These are phyloP conservation scores for Diaporthe eres DNA, from an alignment of 2,329 filamentous ascomycete genomes.

Conservation along the genomic window DNA sequence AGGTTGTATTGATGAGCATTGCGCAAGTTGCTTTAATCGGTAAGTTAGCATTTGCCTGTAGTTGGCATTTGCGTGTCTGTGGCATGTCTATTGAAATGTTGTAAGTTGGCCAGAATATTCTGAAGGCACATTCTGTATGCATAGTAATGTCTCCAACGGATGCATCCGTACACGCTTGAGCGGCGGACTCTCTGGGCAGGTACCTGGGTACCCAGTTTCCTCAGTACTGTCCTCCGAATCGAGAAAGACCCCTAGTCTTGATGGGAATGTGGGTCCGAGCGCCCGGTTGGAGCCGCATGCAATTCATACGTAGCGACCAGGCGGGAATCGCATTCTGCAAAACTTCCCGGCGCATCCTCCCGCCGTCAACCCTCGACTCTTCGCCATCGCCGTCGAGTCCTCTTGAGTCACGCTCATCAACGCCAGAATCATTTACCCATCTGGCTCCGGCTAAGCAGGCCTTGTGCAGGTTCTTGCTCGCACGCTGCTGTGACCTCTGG, in stretches of 20 bases:
- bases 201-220: not conserved
- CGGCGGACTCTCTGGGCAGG: not conserved
- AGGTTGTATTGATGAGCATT: not conserved
- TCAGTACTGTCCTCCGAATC: not conserved
- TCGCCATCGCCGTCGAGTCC: slow-evolving; percentile 33
- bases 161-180: not conserved
- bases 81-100: not conserved
- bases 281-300: slow-evolving; percentile 23
- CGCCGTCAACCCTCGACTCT: not conserved
- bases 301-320: slow-evolving; percentile 6
- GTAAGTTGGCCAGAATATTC: not conserved
- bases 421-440: not conserved
- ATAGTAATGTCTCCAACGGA: not conserved
- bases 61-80: not conserved
- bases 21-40: not conserved
- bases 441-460: not conserved
- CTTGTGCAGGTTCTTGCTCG: not conserved
- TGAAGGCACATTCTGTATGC: not conserved
- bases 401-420: not conserved
- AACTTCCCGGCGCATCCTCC: slow-evolving; percentile 21
- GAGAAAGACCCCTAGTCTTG: slow-evolving; percentile 24
- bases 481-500: slow-evolving; percentile 5
- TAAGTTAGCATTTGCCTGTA: not conserved
- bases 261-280: slow-evolving; percentile 4
- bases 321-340: slow-evolving; percentile 38